These are phyloP conservation scores for Puya raimondii DNA, from an alignment of 176 grass and related monocot genomes.

Conservation along the genomic window DNA sequence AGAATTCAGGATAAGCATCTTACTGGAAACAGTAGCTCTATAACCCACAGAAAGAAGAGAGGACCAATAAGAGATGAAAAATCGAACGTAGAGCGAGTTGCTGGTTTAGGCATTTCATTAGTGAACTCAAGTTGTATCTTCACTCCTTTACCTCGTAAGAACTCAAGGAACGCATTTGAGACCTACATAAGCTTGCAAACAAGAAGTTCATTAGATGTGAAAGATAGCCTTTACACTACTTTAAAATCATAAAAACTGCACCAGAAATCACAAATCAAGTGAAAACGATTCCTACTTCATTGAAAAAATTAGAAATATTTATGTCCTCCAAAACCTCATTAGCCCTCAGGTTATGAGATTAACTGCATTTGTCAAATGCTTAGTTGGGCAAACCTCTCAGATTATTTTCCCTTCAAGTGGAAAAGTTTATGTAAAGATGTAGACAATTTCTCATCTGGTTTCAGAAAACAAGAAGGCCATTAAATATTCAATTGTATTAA, in stretches of 20 bases:
- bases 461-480: too few species aligned
- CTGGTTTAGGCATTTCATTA: slow-evolving; percentile 61
- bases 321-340: too few species aligned
- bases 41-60: slow-evolving; percentile 42
- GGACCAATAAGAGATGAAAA: slow-evolving; percentile 38
- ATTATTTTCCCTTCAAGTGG: too few species aligned
- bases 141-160: background rate
- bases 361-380: too few species aligned
- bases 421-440: too few species aligned
- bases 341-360: too few species aligned
- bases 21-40: slow-evolving; percentile 61
- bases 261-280: too few species aligned
- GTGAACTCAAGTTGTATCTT: slow-evolving; percentile 40
- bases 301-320: too few species aligned
- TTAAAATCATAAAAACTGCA: background rate
- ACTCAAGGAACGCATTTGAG: slow-evolving; percentile 36
- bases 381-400: too few species aligned
- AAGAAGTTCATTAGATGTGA: slow-evolving; percentile 5
- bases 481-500: too few species aligned
- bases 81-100: slow-evolving; percentile 20
- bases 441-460: too few species aligned
- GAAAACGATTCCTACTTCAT: too few species aligned
- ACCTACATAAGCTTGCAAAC: slow-evolving; percentile 20
- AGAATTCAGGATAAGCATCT: background rate
- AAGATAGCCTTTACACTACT: background rate